Base-by-base conservation (phyloP, 2,329 filamentous ascomycete species). In the Lachnellula subtilissima region DNA sequence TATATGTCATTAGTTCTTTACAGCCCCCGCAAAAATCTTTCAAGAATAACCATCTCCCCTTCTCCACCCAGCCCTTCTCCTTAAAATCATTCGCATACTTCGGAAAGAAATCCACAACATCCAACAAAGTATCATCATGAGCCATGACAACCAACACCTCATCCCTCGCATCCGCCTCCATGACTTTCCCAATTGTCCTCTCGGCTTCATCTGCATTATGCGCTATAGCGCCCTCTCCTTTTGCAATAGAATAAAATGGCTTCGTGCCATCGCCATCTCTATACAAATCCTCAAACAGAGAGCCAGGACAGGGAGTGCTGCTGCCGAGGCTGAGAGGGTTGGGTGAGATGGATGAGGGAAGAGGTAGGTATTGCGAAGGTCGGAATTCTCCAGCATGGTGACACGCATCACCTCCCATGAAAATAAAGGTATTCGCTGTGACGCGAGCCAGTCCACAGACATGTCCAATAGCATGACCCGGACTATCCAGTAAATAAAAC, bases 401-500 rank as follows among this genome's bases (percentile, higher is more conserved):
- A 37, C 70, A 74, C 5, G 72, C 68, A 62, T 81, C 78, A 17
- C 76, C 78, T 28, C 75, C 78, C 69, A 81, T 75, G 60, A 80
- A 72, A 28, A 80, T 72, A 62, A 80, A 81, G 0, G 72, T 72
- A 36, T 50, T 56, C 14, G 57, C n/a, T 0, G 70, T 70, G 0
- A 73, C 76, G 7, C 79, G 70, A 1, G 76, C 79, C 0, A 83
- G 70, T 3, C 71, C 79, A 55, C 73, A 75, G n/a, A 79, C 68
- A 61, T 81, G 78, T 1, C 76, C 78, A 11, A 78, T 66, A 0
- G 75, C 73, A 61, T 83, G 79, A 1, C 81, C 81, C 0, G 79
- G 79, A 3, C 75, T 74, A 59, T 80, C 71, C 28, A 84, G 71
- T 1, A 84, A 70, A 62, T 81, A 82, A 60, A 84, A 81, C 22